Conservation (phyloP, 441 rosid species). For the Kokia cookei region DNA sequence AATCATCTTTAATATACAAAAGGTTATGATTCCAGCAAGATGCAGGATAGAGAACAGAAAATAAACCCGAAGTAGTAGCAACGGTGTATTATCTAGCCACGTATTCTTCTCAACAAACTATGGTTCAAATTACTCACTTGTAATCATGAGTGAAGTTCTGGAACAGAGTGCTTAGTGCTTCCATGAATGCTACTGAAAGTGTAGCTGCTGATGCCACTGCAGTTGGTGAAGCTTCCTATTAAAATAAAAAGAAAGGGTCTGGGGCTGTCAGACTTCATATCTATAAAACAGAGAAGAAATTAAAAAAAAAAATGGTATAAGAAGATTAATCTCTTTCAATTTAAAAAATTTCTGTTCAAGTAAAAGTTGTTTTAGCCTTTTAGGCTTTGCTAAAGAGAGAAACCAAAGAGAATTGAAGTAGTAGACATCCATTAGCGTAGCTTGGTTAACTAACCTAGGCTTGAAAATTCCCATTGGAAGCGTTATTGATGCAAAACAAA, state of each 20-base stretch:
- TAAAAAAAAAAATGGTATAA: neutral
- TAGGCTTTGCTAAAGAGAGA: neutral
- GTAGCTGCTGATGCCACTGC: constrained; percentile 96
- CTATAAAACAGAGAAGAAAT: neutral
- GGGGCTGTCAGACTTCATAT: neutral
- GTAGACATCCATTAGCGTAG: neutral
- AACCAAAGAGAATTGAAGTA: neutral
- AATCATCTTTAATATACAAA: neutral
- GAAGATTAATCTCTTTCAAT: neutral
- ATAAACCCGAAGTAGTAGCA: neutral
- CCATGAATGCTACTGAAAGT: constrained; percentile 94
- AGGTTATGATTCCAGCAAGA: neutral
- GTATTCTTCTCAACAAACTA: constrained; percentile 6
- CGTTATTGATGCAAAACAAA: neutral
- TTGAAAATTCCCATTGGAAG: neutral
- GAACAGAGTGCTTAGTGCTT: constrained; percentile 81
- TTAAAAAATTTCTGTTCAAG: neutral
- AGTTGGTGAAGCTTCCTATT: constrained; percentile 88
- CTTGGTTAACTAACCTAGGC: neutral
- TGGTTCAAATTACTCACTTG: constrained; percentile 47
- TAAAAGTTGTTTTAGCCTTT: neutral
- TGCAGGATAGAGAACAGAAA: neutral
- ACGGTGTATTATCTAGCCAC: neutral
- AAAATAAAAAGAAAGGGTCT: constrained; percentile 3
- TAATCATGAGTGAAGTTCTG: constrained; percentile 81